Conservation (phyloP, 192 early-diverging fungal species). For the Oehlia diaphana region DNA sequence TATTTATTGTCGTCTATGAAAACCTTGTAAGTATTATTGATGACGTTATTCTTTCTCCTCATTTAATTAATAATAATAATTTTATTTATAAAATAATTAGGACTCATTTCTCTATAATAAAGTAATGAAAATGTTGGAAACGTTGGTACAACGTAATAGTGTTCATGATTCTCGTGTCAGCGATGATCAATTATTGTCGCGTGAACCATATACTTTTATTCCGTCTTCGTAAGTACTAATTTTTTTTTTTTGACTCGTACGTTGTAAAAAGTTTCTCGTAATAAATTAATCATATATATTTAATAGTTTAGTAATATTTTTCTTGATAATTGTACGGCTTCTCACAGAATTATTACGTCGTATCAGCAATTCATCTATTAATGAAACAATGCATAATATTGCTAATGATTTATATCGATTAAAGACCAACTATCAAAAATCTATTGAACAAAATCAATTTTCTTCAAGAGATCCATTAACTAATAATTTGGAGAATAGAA, state of each 20-base stretch:
- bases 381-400: conserved; percentile 5
- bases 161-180: conserved; percentile 2
- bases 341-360: conserved; percentile 41
- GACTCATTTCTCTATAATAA: too few species aligned
- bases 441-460: conserved; percentile 4
- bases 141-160: too few species aligned
- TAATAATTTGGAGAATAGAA: neutral
- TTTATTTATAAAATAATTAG: neutral
- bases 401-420: neutral
- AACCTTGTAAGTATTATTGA: neutral
- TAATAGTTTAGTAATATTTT: conserved; percentile 5
- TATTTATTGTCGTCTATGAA: too few species aligned
- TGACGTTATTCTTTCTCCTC: too few species aligned
- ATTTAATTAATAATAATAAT: neutral
- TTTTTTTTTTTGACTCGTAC: too few species aligned
- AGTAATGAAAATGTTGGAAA: conserved; percentile 11
- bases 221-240: too few species aligned
- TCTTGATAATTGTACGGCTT: conserved; percentile 37
- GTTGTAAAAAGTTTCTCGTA: too few species aligned
- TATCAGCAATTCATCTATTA: conserved; percentile 31
- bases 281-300: too few species aligned
- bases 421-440: neutral
- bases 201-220: too few species aligned
- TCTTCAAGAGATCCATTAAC: conserved; percentile 11
- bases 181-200: neutral